Conservation (phyloP, 2,329 filamentous ascomycete genomes). For the Immersiporthe knoxdaviesiana region DNA sequence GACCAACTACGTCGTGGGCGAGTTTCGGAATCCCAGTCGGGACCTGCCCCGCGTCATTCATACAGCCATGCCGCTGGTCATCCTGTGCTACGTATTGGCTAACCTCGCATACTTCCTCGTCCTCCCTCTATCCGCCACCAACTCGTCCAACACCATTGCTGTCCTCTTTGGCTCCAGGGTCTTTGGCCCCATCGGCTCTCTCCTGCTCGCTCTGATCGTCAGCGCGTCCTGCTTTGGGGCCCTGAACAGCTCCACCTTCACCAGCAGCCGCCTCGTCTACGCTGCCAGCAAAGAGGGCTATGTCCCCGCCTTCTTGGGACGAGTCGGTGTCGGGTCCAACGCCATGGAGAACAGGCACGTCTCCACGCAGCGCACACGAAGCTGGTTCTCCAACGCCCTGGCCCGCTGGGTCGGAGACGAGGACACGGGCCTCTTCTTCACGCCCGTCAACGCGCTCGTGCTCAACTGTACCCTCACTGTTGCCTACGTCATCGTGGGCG, state of each 20-base stretch:
- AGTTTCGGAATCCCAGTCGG: conserved; percentile 88
- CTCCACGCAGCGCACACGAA: conserved; percentile 52
- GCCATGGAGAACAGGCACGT: conserved; percentile 44
- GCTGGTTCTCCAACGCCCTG: conserved; percentile 62
- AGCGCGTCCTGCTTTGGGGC: conserved; percentile 92
- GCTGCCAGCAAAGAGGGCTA: conserved; percentile 95
- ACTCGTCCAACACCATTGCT: conserved; percentile 90
- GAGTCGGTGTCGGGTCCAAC: conserved; percentile 68
- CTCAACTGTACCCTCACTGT: conserved; percentile 77
- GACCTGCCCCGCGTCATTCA: conserved; percentile 95
- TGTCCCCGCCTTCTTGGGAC: conserved; percentile 80
- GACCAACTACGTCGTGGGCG: conserved; percentile 97
- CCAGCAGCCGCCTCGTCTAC: conserved; percentile 88
- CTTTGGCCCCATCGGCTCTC: conserved; percentile 80
- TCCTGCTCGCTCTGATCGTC: conserved; percentile 87
- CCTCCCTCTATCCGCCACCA: conserved; percentile 77
- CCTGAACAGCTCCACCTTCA: conserved; percentile 93
- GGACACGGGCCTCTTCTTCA: conserved; percentile 82
- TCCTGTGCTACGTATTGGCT: conserved; percentile 84
- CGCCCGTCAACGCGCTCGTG: conserved; percentile 87
- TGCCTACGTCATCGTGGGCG: conserved; percentile 81
- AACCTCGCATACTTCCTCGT: conserved; percentile 96
- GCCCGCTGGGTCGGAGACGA: conserved; percentile 73
- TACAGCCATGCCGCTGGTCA: conserved; percentile 93
- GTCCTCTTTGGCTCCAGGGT: conserved; percentile 91